Percentiles rank a stretch among this genome's conserved stretches.
phyloP scores from a whole-genome alignment of 2,329 filamentous ascomycete genomes.

The Colletotrichum aenigma region DNA sequence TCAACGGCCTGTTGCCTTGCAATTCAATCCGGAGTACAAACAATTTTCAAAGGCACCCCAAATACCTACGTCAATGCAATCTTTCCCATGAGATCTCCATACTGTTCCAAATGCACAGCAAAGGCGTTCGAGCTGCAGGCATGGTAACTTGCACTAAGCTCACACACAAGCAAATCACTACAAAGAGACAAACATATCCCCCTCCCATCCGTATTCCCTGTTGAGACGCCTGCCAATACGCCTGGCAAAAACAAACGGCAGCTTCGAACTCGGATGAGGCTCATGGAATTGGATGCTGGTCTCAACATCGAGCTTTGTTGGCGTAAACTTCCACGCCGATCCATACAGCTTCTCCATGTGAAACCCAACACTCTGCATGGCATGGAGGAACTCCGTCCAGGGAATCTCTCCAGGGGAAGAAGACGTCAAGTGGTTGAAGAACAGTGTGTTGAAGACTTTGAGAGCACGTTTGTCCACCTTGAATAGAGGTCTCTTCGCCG shows the following conservation, averaged over 20 bases:
- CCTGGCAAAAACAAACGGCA: conserved; percentile 50
- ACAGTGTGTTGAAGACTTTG: conserved; percentile 43
- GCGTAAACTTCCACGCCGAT: conserved; percentile 64
- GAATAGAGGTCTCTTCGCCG: conserved; percentile 14
- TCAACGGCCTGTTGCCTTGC: background rate
- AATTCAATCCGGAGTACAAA: background rate
- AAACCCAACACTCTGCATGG: conserved; percentile 56
- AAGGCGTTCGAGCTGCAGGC: background rate
- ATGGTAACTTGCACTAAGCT: background rate
- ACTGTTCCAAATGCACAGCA: background rate
- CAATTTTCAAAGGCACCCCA: background rate
- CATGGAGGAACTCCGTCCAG: conserved; percentile 59
- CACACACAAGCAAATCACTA: background rate
- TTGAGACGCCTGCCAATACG: conserved; percentile 52
- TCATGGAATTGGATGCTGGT: conserved; percentile 65
- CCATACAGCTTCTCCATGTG: conserved; percentile 61
- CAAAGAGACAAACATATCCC: conserved; percentile 44
- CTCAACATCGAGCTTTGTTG: conserved; percentile 41
- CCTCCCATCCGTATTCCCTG: conserved; percentile 55
- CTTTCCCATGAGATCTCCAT: background rate
- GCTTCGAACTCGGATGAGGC: conserved; percentile 59
- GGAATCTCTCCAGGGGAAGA: conserved; percentile 50
- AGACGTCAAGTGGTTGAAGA: conserved; percentile 36
- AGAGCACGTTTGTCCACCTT: conserved; percentile 32
- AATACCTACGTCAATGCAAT: background rate